Base-by-base conservation (phyloP, 176 grass and related monocot species). In the Bonia amplexicaulis region DNA sequence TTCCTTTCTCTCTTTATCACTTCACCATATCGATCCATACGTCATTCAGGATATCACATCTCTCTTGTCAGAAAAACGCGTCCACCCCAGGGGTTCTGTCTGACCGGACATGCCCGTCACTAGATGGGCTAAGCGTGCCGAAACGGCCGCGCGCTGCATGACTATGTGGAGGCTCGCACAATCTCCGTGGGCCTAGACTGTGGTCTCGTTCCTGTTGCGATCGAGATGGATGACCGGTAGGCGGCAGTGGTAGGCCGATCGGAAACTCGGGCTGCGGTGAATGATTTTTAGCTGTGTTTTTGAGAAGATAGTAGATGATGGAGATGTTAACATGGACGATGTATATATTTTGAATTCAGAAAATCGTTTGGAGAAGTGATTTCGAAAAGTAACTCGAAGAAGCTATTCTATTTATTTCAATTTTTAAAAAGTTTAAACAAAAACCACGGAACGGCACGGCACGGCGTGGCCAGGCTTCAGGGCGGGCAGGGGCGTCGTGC, bases 191-290 rank as follows among this genome's bases (percentile, higher is more conserved):
- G 48, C 26, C 54, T 74, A 12, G 63, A 68, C 79, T 71, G 79
- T 90, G 77, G 78, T 87, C 60, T 87, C 59, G n/a, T 64, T 40
- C 40, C 84, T 90, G 80, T 73, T 59, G 48, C 16, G 11, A 46
- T 46, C 2, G 67, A 84, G 68, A 69, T 88, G 68, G 86, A 77
- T 42, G 52, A 16, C 39, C 39, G 5, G 74, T 22, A 5, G 40
- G 39, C 40, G 5, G 41, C 9, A 22, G 23, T 5, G 15, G 54
- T 44, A 16, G 52, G 17, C 35, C 12, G 66, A 41, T 26, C 6
- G 9, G 37, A 68, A 23, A 33, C 69, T 20, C 66, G 2, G 35
- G 4, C 35, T 37, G 35, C 4, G 35, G 3, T 2, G 35, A 33
- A 33, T 33, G 35, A 5, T 37, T 37, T 37, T 37, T 37, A 0